Evolutionary conservation across 768 basidiomycete genomes (phyloP), one percentile per base, ranked within the genome.

Genomic region (Podaxis mareebaensis): DNA sequence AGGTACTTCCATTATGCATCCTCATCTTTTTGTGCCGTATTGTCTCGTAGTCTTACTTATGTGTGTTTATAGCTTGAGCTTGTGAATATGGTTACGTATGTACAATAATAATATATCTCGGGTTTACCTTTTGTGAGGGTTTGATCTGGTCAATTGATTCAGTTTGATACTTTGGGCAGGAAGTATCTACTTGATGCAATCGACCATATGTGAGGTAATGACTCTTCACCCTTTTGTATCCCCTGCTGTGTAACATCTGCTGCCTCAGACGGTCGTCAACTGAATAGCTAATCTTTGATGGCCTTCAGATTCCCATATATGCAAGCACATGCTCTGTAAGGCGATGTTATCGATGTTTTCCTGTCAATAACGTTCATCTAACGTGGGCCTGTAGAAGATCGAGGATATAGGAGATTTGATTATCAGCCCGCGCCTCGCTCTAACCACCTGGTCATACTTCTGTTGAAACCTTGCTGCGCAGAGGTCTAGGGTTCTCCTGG

Each of bases 91-190:
- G 8, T 13, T 24, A 24, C 8, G 49, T 24, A 46, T 15, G 44
- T n/a, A 46, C 8, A 46, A 46, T 46, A 24, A 10, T 13, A 28
- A 51, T 28, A 46, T 44, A 17, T 33, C 13, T 55, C 74, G 81
- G 4, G n/a, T 46, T 46, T 75, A 76, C 20, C 70, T 54, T 61
- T 3, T 8, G 33, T 10, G 3, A 0, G 42, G 42, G 42, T 15
- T 44, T 44, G 42, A 13, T 4, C 12, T 44, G 4, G 42, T 44
- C 1, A n/a, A 2, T 44, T 44, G 33, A 10, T 33, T 33, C 8
- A 33, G 33, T 3, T 33, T 33, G 10, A 28, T 6, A 28, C 28
- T 28, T 6, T 28, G 28, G 4, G 28, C 28, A 28, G 30, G 30
- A 33, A 10, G 8, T 33, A 33, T 33, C 8, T 33, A 33, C 30